These are phyloP conservation scores for Lasiosphaeria ovina DNA, from an alignment of 495 filamentous ascomycete genomes.

Conservation along the genomic window DNA sequence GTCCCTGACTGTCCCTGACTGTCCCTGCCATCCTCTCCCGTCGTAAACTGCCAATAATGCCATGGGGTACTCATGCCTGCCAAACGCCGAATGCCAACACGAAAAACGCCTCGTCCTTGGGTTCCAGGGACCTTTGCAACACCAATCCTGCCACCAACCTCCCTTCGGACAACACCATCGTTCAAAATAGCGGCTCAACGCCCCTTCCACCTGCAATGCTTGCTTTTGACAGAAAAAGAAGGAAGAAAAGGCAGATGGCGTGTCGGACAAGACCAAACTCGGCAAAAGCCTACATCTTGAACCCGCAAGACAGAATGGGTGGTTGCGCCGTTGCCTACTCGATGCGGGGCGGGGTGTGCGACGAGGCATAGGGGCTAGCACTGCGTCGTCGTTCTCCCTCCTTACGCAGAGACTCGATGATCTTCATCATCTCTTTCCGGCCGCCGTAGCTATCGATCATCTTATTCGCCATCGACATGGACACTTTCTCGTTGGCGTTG, in stretches of 20 bases:
- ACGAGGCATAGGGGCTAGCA: slow-evolving; percentile 26
- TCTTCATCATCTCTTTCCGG: slow-evolving; percentile 82
- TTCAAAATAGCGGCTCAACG: background rate
- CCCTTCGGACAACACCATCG: no score
- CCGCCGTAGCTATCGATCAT: slow-evolving; percentile 71
- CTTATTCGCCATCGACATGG: slow-evolving; percentile 83
- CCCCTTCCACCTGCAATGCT: background rate
- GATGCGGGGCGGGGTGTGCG: slow-evolving; percentile 36
- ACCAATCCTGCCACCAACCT: background rate
- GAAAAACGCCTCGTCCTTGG: background rate
- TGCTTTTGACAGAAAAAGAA: background rate
- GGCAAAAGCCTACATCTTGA: background rate
- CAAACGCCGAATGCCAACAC: slow-evolving; percentile 3
- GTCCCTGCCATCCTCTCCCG: no score
- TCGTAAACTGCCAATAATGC: no score
- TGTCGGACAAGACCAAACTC: no score
- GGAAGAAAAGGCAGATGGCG: no score
- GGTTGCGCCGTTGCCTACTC: slow-evolving; percentile 21
- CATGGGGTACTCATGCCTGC: background rate
- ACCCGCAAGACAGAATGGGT: background rate
- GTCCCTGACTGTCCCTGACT: no score
- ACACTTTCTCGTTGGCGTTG: slow-evolving; percentile 76
- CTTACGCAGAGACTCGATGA: slow-evolving; percentile 76
- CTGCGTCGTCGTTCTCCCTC: slow-evolving; percentile 73
- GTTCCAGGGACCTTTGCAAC: background rate